Conservation (phyloP, 495 filamentous ascomycete genomes). For the Penicillium fimorum region DNA sequence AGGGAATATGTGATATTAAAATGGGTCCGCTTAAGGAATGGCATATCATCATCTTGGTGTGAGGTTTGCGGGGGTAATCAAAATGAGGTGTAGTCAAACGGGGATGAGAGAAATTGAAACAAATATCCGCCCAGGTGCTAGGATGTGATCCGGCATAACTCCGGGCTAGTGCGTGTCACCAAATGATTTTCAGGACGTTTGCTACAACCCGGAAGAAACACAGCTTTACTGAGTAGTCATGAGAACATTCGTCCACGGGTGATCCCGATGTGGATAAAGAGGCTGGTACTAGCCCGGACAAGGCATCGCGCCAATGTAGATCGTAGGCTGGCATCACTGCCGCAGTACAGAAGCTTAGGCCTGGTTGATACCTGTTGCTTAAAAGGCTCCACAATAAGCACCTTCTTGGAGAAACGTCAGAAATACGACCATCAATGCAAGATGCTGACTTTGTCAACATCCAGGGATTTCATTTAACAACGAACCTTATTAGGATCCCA, state of each 20-base stretch:
- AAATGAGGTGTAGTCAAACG: not conserved
- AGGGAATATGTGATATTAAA: not conserved
- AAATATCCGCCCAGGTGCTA: not conserved
- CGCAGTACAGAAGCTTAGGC: not conserved
- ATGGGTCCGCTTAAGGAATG: not conserved
- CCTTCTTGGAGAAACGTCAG: constrained; percentile 8
- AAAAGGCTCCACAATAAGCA: not conserved
- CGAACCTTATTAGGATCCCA: not conserved
- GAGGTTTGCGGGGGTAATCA: not conserved
- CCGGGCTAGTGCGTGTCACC: not conserved
- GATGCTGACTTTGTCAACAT: not conserved
- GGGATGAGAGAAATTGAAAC: not conserved
- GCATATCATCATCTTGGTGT: not conserved
- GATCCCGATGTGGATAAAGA: not conserved
- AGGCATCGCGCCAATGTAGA: not conserved
- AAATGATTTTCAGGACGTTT: not conserved
- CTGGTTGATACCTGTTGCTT: not conserved
- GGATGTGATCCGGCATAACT: not conserved
- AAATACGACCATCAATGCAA: not conserved
- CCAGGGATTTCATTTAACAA: not conserved
- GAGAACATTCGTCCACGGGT: not conserved
- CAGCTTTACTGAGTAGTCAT: not conserved
- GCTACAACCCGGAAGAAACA: not conserved
- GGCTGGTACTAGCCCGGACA: not conserved
- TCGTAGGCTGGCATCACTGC: not conserved